Evolutionary conservation across 2,329 filamentous ascomycete genomes (phyloP), one percentile per base, ranked within the genome.

Genomic region (Phoma sp.): DNA sequence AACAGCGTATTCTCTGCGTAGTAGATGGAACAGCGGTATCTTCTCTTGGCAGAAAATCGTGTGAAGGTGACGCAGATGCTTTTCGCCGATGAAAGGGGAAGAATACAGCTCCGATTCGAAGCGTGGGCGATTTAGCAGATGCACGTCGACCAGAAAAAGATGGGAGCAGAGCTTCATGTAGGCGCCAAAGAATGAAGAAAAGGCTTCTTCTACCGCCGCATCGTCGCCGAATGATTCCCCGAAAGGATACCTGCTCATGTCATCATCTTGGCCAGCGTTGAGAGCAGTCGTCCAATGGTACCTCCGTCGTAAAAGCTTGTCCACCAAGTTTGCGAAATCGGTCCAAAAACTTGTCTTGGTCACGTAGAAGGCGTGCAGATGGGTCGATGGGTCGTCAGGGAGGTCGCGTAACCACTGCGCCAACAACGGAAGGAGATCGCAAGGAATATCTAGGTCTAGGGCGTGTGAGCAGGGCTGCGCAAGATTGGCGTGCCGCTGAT

Each of bases 281-380:
- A 55, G 31, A 36, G 57, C 58, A 48, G 33, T 55, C 37, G 60
- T 47, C 61, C 50, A 63, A 15, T 56, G 54, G 48, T 65, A 69
- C 65, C 67, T 70, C 49, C 71, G 64, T 15, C 37, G 50, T 6
- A 74, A 47, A 17, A 75, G 39, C 43, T 65, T 71, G 45, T 62
- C 58, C 29, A 72, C 64, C 29, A 75, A 48, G 24, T 44, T 43
- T 19, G 64, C 61, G 10, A 75, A 65, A 15, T 74, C 70, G n/a
- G 72, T 68, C 74, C 74, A 76, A 46, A 75, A 74, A 1, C 41
- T n/a, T 7, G 53, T 46, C 51, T 68, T 69, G 47, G 63, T 58
- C n/a, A 63, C 35, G 43, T 68, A 76, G 55, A 70, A 70, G 41
- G 44, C 55, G 6, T 60, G 53, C 21, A 65, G 55, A 15, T 67